phyloP scores from a whole-genome alignment of 2,329 filamentous ascomycete genomes.

The Diaporthe citri region DNA sequence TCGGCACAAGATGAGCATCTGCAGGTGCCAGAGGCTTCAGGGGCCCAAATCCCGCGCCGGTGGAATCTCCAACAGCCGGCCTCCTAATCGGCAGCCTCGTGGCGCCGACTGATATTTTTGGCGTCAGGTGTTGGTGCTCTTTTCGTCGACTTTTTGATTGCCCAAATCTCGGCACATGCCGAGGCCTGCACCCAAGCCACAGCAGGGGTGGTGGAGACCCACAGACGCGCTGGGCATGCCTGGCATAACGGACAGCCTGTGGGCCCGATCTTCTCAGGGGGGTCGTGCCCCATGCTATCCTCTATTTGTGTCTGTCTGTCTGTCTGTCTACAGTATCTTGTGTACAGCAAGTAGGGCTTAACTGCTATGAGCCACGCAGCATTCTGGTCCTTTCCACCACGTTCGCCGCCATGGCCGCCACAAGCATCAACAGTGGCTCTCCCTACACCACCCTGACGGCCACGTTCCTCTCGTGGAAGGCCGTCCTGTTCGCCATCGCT shows the following conservation, averaged over 20 bases:
- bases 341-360: not conserved
- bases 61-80: not conserved
- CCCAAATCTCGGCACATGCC: slow-evolving; percentile 29
- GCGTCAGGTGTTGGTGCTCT: slow-evolving; percentile 21
- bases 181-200: slow-evolving; percentile 15
- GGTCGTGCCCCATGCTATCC: slow-evolving; percentile 22
- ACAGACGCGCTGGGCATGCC: not conserved
- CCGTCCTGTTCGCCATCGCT: slow-evolving; percentile 73
- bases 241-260: not conserved
- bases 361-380: not conserved
- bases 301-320: not conserved
- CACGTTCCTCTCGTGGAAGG: slow-evolving; percentile 76
- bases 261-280: slow-evolving; percentile 20
- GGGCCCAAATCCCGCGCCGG: not conserved
- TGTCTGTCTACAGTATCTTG: not conserved
- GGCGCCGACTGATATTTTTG: slow-evolving; percentile 27
- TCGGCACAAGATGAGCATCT: not conserved
- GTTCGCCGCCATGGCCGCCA: slow-evolving; percentile 23
- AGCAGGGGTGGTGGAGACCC: not conserved
- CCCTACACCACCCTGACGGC: slow-evolving; percentile 46
- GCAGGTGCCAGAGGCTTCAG: not conserved
- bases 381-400: slow-evolving; percentile 10
- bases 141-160: slow-evolving; percentile 26
- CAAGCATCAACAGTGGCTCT: not conserved
- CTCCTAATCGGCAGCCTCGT: slow-evolving; percentile 7